Base-by-base conservation (phyloP, 2,329 filamentous ascomycete species). In the Aspergillus ochraceoroseus region DNA sequence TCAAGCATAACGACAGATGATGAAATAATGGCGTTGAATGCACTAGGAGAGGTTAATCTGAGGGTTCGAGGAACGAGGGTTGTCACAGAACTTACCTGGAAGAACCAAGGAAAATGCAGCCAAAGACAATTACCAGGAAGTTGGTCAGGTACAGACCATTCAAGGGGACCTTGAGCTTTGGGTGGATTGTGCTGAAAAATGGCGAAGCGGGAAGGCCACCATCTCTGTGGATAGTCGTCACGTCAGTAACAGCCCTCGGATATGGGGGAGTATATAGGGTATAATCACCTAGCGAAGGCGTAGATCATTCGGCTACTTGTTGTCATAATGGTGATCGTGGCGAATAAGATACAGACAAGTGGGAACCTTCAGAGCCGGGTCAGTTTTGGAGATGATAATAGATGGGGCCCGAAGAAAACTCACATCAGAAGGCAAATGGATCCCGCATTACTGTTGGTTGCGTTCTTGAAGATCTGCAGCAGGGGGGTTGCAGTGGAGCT, bases 1-100 rank as follows among this genome's bases (percentile, higher is more conserved):
- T 82, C 79, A 0, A 89, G 71, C 1, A 83, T 77, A 5, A 87
- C 82, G 0, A 88, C 83, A 0, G 81, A 83, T 0, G 82, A 77
- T 0, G 81, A 79, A 1, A 83, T 73, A 51, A 87, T 83, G 9
- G 82, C 82, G 28, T 82, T 85, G 63, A 87, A 85, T 0, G 83
- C 82, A 44, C 74, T 77, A 33, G 11, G 15, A 3, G 8, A n/a
- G 7, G 27, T 5, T 45, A 36, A 44, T 25, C n/a, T 15, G 5
- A 2, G 17, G 14, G 5, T 11, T 15, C 8, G 4, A 13, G 3
- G 11, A 13, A n/a, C n/a, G n/a, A n/a, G n/a, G 12, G 7, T 15
- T 20, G 8, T 12, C n/a, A 41, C 13, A 15, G 7, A 32, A 26
- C 41, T 23, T 45, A 62, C 61, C 58, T 64, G 5, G 59, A 61